phyloP scores from a whole-genome alignment of 2,329 filamentous ascomycete genomes.

The Aulographum hederae region DNA sequence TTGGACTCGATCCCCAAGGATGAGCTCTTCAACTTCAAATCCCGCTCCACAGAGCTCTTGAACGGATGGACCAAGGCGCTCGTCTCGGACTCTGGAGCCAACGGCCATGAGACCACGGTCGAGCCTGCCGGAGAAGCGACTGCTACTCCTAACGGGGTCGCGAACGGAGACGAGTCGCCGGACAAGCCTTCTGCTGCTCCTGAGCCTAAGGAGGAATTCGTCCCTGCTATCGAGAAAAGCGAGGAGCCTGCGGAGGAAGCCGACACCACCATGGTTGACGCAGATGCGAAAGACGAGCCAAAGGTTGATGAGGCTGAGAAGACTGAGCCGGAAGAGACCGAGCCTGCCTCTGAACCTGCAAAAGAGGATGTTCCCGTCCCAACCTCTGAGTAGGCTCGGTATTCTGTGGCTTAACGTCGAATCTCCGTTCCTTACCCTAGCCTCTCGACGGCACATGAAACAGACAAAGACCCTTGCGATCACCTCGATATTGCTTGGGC shows the following conservation, averaged over 20 bases:
- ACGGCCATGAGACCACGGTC: slow-evolving; percentile 21
- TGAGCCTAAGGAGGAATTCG: not conserved
- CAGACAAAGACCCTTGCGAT: too few relatives aligned
- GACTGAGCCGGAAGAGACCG: not conserved
- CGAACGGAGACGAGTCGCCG: too few relatives aligned
- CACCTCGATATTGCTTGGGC: too few relatives aligned
- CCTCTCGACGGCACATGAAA: too few relatives aligned
- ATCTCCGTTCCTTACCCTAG: too few relatives aligned
- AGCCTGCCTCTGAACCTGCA: too few relatives aligned
- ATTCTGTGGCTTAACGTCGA: too few relatives aligned
- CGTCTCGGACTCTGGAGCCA: slow-evolving; percentile 5
- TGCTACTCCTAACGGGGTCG: too few relatives aligned
- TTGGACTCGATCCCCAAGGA: slow-evolving; percentile 72
- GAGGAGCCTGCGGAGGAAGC: not conserved
- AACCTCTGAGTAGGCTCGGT: too few relatives aligned
- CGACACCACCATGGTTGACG: not conserved
- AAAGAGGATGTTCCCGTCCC: too few relatives aligned
- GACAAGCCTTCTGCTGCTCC: not conserved
- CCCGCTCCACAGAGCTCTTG: slow-evolving; percentile 61
- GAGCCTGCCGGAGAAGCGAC: slow-evolving; percentile 1
- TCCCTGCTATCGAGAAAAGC: not conserved
- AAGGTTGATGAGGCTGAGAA: not conserved
- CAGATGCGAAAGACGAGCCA: not conserved
- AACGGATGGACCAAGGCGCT: slow-evolving; percentile 78
- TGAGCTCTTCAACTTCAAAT: slow-evolving; percentile 76